These are phyloP conservation scores for Volvox carteri DNA, from an alignment of 163 green algal species.

Conservation along the genomic window DNA sequence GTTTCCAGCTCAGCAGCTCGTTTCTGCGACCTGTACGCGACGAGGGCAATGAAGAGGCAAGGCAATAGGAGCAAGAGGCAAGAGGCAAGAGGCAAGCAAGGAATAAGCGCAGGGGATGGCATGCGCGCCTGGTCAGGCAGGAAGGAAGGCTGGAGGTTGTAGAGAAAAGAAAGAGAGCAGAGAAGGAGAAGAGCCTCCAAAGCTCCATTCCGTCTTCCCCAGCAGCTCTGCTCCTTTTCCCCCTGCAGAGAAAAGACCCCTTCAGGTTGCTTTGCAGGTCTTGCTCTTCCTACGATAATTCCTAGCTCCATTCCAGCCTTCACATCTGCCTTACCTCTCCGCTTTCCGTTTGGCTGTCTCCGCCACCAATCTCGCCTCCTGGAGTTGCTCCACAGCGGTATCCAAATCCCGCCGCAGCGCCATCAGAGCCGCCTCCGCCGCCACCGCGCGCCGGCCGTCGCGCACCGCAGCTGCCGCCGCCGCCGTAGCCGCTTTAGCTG, in stretches of 20 bases:
- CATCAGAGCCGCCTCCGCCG: slow-evolving; percentile 12
- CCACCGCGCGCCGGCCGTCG: slow-evolving; percentile 13
- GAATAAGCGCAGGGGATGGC: not conserved
- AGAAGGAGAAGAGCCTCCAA: no score
- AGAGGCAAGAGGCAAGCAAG: not conserved
- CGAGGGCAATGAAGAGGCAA: not conserved
- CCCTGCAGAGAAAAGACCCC: no score
- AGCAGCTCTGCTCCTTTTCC: no score
- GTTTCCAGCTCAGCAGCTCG: not conserved
- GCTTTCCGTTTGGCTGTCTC: not conserved
- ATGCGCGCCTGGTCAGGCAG: no score
- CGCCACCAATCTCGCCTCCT: slow-evolving; percentile 34
- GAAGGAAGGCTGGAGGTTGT: no score
- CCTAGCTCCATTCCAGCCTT: no score
- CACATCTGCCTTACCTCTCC: slow-evolving; percentile 24
- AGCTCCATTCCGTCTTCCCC: no score
- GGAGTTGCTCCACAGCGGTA: not conserved
- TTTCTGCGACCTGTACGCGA: slow-evolving; percentile 21
- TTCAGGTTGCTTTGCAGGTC: no score
- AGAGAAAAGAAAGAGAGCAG: no score
- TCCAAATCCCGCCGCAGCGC: not conserved
- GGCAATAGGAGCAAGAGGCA: not conserved
- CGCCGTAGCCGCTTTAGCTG: not conserved
- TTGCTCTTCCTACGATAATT: no score
- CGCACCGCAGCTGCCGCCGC: not conserved